These are phyloP conservation scores for Salix arbutifolia DNA, from an alignment of 345 rosid genomes.

Conservation along the genomic window DNA sequence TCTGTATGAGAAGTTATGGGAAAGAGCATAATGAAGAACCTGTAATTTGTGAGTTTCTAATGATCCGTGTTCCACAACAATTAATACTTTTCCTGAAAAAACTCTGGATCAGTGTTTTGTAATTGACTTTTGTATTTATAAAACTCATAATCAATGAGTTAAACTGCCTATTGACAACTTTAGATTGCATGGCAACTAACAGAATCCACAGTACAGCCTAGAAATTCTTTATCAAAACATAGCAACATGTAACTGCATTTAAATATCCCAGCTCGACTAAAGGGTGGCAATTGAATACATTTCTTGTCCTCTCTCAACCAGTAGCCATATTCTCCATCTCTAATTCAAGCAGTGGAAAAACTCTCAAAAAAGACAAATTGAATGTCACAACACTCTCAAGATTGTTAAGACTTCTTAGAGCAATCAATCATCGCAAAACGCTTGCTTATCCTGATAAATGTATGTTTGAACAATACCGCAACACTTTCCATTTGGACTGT, in stretches of 20 bases:
- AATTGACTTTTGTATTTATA: background rate
- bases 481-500: background rate
- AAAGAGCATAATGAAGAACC: slow-evolving; percentile 12
- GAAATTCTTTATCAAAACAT: background rate
- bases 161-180: too few species aligned
- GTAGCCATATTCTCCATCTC: background rate
- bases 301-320: background rate
- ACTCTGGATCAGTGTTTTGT: background rate
- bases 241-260: background rate
- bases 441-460: background rate
- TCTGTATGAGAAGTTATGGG: slow-evolving; percentile 21
- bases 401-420: background rate
- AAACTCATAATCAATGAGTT: background rate
- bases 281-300: background rate
- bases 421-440: background rate
- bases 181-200: background rate
- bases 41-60: slow-evolving; percentile 22
- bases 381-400: background rate
- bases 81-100: background rate
- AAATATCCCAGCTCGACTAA: background rate
- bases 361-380: background rate
- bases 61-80: slow-evolving; percentile 15
- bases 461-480: background rate
- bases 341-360: background rate
- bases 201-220: background rate